Conservation (phyloP, 73 alveolate species). For the Blepharisma japonicum region DNA sequence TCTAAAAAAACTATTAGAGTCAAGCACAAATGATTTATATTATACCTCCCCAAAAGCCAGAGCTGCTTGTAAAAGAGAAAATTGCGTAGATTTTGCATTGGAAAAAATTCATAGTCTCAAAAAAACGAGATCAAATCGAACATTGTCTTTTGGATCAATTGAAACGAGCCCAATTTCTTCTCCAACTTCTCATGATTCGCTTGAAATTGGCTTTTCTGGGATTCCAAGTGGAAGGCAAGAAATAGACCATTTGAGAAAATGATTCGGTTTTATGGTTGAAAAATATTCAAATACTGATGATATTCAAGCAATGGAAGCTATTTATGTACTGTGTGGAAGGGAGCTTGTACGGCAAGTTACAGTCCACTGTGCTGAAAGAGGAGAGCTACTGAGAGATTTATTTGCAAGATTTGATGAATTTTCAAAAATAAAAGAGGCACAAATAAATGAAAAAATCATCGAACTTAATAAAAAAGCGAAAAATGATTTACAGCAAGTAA, state of each 20-base stretch:
- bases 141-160: no score
- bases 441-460: no score
- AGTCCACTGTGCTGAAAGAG: constrained; percentile 15
- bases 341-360: constrained; percentile 4
- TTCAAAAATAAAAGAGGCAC: no score
- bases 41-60: no score
- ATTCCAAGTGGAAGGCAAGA: constrained; percentile 18
- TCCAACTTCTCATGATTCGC: no score
- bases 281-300: neutral
- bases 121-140: no score
- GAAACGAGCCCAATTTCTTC: no score
- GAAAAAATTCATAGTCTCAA: no score
- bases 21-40: neutral
- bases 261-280: neutral
- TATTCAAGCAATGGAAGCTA: neutral
- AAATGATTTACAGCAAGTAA: no score
- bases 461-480: no score
- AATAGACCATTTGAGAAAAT: neutral
- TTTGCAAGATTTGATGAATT: neutral
- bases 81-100: no score
- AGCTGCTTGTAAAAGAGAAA: no score
- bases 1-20: neutral
- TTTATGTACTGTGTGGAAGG: constrained; percentile 8
- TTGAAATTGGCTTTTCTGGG: neutral
- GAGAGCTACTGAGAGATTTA: constrained; percentile 12